Evolutionary conservation across 345 rosid genomes (phyloP).

Genomic region (Cardamine chenopodiifolia): DNA sequence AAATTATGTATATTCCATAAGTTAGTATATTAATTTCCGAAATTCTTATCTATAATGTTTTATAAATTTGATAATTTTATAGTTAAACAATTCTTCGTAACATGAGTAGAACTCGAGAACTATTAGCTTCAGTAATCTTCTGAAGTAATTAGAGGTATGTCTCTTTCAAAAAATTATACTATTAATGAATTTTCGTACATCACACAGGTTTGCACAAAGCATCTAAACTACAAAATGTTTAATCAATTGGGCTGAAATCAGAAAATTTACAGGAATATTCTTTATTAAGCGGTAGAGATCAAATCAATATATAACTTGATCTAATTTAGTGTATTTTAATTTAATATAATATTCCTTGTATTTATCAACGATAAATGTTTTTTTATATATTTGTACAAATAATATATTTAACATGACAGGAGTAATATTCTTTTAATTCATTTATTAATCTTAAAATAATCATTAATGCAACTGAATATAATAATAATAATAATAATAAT

Average conservation of each 20-base stretch:
- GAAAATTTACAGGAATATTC: background rate
- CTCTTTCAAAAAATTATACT: background rate
- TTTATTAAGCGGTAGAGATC: background rate
- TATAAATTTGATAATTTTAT: background rate
- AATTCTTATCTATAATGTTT: background rate
- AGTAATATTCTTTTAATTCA: background rate
- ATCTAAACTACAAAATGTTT: background rate
- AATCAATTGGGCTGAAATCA: background rate
- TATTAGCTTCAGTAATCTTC: background rate
- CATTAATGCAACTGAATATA: background rate
- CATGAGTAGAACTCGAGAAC: background rate
- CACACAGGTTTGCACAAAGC: slow-evolving; percentile 6
- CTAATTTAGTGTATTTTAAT: too few species aligned
- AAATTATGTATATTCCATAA: background rate
- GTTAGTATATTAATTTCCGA: background rate
- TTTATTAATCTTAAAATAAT: too few species aligned
- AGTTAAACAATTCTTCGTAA: slow-evolving; percentile 1
- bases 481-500: too few species aligned
- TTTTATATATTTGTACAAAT: background rate
- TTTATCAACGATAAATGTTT: background rate
- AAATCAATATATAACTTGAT: background rate
- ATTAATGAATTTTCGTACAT: background rate
- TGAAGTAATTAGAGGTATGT: slow-evolving; percentile 1
- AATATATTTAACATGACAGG: background rate
- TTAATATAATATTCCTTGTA: background rate